Conservation (phyloP, 768 basidiomycete genomes). For the Chalciporus sphaerocephalus region DNA sequence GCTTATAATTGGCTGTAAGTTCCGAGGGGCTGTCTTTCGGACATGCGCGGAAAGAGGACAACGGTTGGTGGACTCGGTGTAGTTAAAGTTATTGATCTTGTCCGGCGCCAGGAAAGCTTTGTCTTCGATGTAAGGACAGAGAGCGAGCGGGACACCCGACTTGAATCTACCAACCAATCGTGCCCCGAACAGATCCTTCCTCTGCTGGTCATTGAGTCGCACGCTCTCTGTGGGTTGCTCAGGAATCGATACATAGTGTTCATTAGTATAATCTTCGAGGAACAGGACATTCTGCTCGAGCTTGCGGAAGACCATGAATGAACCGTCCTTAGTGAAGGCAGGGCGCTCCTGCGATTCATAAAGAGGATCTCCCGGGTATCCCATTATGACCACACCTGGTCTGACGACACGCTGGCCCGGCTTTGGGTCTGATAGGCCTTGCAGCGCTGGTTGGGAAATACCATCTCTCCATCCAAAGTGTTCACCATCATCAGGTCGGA, state of each 20-base stretch:
- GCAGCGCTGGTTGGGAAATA: constrained; percentile 44
- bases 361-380: constrained; percentile 38
- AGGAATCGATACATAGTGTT: constrained; percentile 36
- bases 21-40: constrained; percentile 44
- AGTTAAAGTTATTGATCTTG: constrained; percentile 43
- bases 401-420: constrained; percentile 30
- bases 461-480: constrained; percentile 54
- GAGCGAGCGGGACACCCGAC: constrained; percentile 46
- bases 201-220: constrained; percentile 17
- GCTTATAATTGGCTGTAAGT: constrained; percentile 18
- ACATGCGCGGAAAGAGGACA: constrained; percentile 48
- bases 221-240: constrained; percentile 3
- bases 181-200: constrained; percentile 24
- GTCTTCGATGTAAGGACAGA: constrained; percentile 43
- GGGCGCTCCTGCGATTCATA: constrained; percentile 26
- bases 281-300: constrained; percentile 43
- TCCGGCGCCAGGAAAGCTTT: constrained; percentile 32
- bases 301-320: constrained; percentile 47
- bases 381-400: constrained; percentile 33
- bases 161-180: constrained; percentile 46
- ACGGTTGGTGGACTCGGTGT: constrained; percentile 11
- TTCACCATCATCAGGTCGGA: constrained; percentile 33
- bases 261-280: constrained; percentile 43
- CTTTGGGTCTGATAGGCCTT: constrained; percentile 25
- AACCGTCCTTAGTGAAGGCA: constrained; percentile 46